phyloP scores from a whole-genome alignment of 2,329 filamentous ascomycete species.

The Ilyonectria mors-panacis region DNA sequence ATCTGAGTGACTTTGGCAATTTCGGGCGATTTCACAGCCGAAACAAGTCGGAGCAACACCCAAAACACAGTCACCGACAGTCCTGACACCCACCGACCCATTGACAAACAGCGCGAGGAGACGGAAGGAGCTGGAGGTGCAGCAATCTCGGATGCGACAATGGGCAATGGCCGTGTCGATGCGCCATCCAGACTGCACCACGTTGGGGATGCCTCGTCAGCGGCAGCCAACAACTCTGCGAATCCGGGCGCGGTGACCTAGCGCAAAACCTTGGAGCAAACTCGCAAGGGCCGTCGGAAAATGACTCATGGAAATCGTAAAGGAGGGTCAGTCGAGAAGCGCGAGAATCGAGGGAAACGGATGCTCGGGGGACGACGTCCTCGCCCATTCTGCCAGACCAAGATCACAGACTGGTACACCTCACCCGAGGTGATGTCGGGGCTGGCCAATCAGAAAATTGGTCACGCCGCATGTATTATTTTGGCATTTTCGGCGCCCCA shows the following conservation, averaged over 20 bases:
- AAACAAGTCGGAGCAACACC: constrained; percentile 28
- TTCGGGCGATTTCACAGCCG: constrained; percentile 17
- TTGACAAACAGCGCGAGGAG: constrained; percentile 25
- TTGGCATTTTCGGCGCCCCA: constrained; percentile 53
- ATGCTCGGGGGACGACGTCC: constrained; percentile 49
- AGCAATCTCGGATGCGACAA: constrained; percentile 54
- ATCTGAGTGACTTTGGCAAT: constrained; percentile 50
- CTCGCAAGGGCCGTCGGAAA: constrained; percentile 41
- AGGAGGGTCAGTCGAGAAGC: constrained; percentile 48
- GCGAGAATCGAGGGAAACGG: constrained; percentile 48
- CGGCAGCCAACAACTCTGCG: constrained; percentile 37
- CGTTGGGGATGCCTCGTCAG: constrained; percentile 29
- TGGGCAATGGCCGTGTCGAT: constrained; percentile 43
- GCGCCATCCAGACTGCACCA: constrained; percentile 36
- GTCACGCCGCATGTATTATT: constrained; percentile 53
- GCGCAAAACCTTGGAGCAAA: constrained; percentile 42
- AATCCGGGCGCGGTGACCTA: constrained; percentile 32
- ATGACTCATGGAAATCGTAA: constrained; percentile 52
- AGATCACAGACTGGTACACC: constrained; percentile 54
- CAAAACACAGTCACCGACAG: constrained; percentile 32
- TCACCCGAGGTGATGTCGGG: constrained; percentile 53
- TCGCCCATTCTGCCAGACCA: constrained; percentile 48
- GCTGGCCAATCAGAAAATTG: constrained; percentile 59
- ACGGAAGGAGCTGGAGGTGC: constrained; percentile 24
- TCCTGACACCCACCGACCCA: constrained; percentile 35